Evolutionary conservation across 257 asterid genomes (phyloP), one percentile per base, ranked within the genome.

Genomic region (Solanum arcanum): DNA sequence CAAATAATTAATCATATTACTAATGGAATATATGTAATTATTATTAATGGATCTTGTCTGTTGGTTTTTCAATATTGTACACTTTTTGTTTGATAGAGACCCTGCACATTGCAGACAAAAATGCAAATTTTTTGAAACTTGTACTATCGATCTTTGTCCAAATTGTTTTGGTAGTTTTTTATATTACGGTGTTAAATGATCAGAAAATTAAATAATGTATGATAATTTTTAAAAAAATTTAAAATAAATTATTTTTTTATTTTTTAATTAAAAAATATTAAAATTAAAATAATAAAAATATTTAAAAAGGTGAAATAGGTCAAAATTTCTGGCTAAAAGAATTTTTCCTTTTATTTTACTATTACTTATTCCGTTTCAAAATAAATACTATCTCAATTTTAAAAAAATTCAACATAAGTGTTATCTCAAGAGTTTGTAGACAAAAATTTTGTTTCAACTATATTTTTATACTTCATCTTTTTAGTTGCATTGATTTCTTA

Each of bases 221-320:
- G 6, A 35, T 35, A 33, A 4, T 5, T 35, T 35, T 35, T 35
- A 1, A 0, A 5, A 1, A 1, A 1, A 1, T 35, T 35, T 35
- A 35, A 35, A 35, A 35, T 35, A 35, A 35, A 35, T 4, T 35
- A 1, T 3, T 35, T 35, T 31, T 33, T 33, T 4, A 4, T 33
- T 35, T 35, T 35, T 35, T 5, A 5, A 5, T 35, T 35, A 35
- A 35, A 35, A 5, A 1, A 1, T 35, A 35, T 35, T 5, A 35
- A 35, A 35, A 35, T 35, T 35, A 35, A 35, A 35, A 35, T 35
- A 5, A 35, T 35, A 35, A 5, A 35, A 35, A 35, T 35, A 35
- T 35, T 35, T 5, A 1, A 5, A 35, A 35, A 35, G 6, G 37
- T 5, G 1, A 35, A 35, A 35, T 35, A 35, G 37, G 1, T 0